phyloP scores from a whole-genome alignment of 169 alveolate species.

The Eimeria maxima region DNA sequence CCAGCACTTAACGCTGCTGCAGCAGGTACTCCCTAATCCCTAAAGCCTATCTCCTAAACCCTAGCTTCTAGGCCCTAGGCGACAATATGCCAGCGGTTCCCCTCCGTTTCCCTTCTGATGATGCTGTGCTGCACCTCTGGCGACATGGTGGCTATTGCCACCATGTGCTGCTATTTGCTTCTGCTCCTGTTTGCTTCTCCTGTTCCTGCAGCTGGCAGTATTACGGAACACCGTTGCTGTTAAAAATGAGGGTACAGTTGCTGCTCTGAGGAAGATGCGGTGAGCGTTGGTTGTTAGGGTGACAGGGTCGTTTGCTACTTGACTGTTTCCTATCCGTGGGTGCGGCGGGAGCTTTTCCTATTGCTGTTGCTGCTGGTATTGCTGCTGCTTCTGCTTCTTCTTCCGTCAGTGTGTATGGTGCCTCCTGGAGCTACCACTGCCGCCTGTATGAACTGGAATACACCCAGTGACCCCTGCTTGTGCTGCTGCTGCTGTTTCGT shows the following conservation, averaged over 20 bases:
- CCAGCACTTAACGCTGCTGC: neutral
- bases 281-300: neutral
- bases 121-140: neutral
- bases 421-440: too few relatives aligned
- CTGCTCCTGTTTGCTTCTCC: neutral
- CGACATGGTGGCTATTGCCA: neutral
- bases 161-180: neutral
- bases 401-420: neutral
- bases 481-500: neutral
- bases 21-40: neutral
- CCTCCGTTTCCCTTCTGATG: neutral
- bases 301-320: neutral
- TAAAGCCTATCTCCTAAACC: neutral
- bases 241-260: neutral
- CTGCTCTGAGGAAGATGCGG: slow-evolving; percentile 11
- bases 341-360: neutral
- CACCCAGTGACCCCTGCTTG: neutral
- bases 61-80: too few relatives aligned
- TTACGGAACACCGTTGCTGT: neutral
- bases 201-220: neutral
- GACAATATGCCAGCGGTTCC: neutral
- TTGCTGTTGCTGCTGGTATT: neutral
- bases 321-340: neutral
- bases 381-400: neutral
- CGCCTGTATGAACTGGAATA: neutral